These are phyloP conservation scores for Dendrobium officinale DNA, from an alignment of 106 monocot species.

Conservation along the genomic window DNA sequence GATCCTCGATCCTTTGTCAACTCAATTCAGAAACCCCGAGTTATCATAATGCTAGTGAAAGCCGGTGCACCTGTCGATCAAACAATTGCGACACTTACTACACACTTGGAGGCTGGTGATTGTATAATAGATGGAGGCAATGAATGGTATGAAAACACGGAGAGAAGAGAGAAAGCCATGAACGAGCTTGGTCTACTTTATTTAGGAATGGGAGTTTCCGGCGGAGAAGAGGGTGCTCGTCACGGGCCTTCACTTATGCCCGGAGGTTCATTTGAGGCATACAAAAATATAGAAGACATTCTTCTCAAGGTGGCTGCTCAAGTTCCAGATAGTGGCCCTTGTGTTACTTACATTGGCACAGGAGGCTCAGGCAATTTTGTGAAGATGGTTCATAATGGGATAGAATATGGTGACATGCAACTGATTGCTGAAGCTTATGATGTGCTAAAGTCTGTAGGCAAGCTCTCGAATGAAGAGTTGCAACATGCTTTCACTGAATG, in stretches of 20 bases:
- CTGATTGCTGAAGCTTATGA: slow-evolving; percentile 51
- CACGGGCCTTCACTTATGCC: slow-evolving; percentile 55
- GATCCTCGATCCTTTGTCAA: slow-evolving; percentile 38
- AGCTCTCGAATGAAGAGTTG: slow-evolving; percentile 40
- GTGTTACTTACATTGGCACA: slow-evolving; percentile 43
- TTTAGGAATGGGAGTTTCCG: slow-evolving; percentile 60
- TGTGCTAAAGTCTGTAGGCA: slow-evolving; percentile 45
- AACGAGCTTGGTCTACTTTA: slow-evolving; percentile 43
- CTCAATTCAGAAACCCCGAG: slow-evolving; percentile 49
- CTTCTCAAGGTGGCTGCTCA: slow-evolving; percentile 48
- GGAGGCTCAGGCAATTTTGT: slow-evolving; percentile 61
- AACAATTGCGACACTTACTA: slow-evolving; percentile 37
- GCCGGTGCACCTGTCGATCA: slow-evolving; percentile 55
- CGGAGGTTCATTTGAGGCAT: slow-evolving; percentile 47
- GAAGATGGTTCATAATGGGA: slow-evolving; percentile 53
- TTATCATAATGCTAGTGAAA: slow-evolving; percentile 47
- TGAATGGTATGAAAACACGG: slow-evolving; percentile 59
- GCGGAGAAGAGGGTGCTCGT: slow-evolving; percentile 47
- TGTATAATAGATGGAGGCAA: slow-evolving; percentile 55
- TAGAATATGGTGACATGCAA: slow-evolving; percentile 61
- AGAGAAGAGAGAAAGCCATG: slow-evolving; percentile 50
- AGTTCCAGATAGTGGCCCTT: slow-evolving; percentile 47
- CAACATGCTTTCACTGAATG: slow-evolving; percentile 36
- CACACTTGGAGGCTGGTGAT: slow-evolving; percentile 41
- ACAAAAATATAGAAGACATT: slow-evolving; percentile 44